These are phyloP conservation scores for Erythrobasidium yunnanense DNA, from an alignment of 768 basidiomycete genomes.

Conservation along the genomic window DNA sequence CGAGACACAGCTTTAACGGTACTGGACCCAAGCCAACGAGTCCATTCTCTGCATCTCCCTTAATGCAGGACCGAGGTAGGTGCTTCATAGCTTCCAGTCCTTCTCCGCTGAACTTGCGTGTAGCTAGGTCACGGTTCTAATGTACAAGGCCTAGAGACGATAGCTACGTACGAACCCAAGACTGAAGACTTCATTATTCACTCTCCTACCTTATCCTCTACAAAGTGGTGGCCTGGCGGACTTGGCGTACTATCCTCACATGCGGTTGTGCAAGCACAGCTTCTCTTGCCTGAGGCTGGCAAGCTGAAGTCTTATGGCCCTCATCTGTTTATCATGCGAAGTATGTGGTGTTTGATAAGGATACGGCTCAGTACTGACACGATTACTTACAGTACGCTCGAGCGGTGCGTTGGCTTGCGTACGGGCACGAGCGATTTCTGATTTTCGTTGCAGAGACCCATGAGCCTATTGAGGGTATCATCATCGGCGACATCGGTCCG, in stretches of 20 bases:
- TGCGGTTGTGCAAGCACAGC: slow-evolving; percentile 60
- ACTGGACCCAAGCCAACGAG: not conserved
- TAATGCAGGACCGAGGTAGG: not conserved
- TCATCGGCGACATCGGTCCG: slow-evolving; percentile 60
- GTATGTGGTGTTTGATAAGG: not conserved
- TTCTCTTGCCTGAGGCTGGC: slow-evolving; percentile 52
- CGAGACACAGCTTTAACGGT: not conserved
- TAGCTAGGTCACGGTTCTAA: slow-evolving; percentile 56
- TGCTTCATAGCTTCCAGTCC: not conserved
- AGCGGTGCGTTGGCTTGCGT: too few relatives aligned
- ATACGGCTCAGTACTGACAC: too few relatives aligned
- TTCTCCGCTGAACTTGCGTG: not conserved
- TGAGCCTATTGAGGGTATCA: slow-evolving; percentile 51
- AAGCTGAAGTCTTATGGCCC: slow-evolving; percentile 51
- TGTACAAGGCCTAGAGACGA: slow-evolving; percentile 57
- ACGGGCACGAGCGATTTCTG: too few relatives aligned
- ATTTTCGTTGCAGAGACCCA: slow-evolving; percentile 56
- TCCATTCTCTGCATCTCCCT: not conserved
- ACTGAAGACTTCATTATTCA: slow-evolving; percentile 61
- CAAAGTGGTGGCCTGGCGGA: slow-evolving; percentile 70
- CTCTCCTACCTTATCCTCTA: slow-evolving; percentile 60
- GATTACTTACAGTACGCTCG: too few relatives aligned
- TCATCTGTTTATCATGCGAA: slow-evolving; percentile 60
- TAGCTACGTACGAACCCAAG: slow-evolving; percentile 57
- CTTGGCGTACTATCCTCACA: slow-evolving; percentile 61